Evolutionary conservation across 2,329 filamentous ascomycete genomes (phyloP), one percentile per base, ranked within the genome.

Genomic region (Fusarium robinianum): DNA sequence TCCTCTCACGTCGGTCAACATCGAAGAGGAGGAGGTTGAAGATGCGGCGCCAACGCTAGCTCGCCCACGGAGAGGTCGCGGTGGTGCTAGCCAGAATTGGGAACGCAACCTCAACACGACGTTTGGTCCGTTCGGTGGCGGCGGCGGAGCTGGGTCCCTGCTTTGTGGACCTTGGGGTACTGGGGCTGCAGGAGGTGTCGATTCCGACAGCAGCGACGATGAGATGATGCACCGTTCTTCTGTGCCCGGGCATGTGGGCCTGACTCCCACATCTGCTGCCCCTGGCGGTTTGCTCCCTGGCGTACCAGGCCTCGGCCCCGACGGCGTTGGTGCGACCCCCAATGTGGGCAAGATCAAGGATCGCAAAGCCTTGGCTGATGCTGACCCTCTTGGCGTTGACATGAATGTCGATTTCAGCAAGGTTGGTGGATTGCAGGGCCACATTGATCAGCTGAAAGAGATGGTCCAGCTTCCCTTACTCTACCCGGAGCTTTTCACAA

Each of bases 151-250:
- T 27, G 79, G 84, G 21, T 81, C 89, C 11, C 75, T 94, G 9
- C 79, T 92, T 41, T 83, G 77, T 49, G 89, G 88, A 1, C 85
- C 87, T 5, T 88, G 85, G 74, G 87, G 85, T 42, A 82, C 82
- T 29, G 86, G 81, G 9, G 87, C 87, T 15, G 81, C 82, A 49
- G 90, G 85, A 18, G 88, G 87, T 39, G 87, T 84, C 7, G 94
- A 97, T 61, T 96, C 92, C 5, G 94, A 99, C 65, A 96, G 90
- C 67, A 99, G 94, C 65, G 94, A 99, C 60, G 94, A 99, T 57
- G 94, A 99, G 63, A 83, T 82, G 68, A 77, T 80, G 53, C 82
- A 84, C 53, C 80, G 86, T 47, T 80, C 77, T 6, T 72, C 63
- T 24, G 59, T 67, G 49, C 67, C 72, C 31, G 87, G 85, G 31